Evolutionary conservation across 73 alveolate species (phyloP).

Genomic region (Blepharisma stoltei): DNA sequence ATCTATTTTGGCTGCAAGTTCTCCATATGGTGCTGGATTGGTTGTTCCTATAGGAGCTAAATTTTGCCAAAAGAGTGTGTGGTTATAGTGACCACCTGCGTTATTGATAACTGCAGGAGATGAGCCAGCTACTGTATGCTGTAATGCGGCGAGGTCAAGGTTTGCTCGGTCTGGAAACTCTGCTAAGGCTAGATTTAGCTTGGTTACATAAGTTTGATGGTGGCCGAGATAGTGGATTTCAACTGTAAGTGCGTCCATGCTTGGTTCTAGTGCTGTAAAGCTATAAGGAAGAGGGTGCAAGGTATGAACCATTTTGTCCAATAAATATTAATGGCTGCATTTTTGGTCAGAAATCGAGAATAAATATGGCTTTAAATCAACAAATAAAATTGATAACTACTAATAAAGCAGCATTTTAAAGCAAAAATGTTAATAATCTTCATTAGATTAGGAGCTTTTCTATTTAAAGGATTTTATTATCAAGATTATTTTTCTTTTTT

Average conservation of each 20-base stretch:
- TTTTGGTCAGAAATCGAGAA: too few relatives aligned
- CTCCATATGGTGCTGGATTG: slow-evolving; percentile 44
- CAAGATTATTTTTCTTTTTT: too few relatives aligned
- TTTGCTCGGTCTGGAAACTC: slow-evolving; percentile 13
- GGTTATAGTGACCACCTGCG: slow-evolving; percentile 61
- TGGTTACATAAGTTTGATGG: slow-evolving; percentile 48
- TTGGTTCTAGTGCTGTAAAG: slow-evolving; percentile 49
- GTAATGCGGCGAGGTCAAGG: background rate
- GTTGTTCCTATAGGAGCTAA: slow-evolving; percentile 51
- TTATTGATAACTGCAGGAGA: slow-evolving; percentile 26
- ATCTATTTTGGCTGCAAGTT: slow-evolving; percentile 27
- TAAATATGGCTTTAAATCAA: too few relatives aligned
- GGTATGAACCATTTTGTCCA: slow-evolving; percentile 1
- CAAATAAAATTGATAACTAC: too few relatives aligned
- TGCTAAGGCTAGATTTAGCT: slow-evolving; percentile 39
- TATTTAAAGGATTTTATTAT: too few relatives aligned
- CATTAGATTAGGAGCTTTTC: too few relatives aligned
- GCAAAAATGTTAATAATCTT: too few relatives aligned
- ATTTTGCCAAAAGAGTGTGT: slow-evolving; percentile 49
- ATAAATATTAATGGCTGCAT: too few relatives aligned
- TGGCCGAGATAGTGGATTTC: slow-evolving; percentile 47
- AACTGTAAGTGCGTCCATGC: slow-evolving; percentile 49
- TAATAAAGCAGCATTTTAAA: too few relatives aligned
- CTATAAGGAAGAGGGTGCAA: slow-evolving; percentile 48
- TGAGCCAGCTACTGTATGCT: background rate